Conservation (phyloP, 495 filamentous ascomycete species). For the Neurospora intermedia region DNA sequence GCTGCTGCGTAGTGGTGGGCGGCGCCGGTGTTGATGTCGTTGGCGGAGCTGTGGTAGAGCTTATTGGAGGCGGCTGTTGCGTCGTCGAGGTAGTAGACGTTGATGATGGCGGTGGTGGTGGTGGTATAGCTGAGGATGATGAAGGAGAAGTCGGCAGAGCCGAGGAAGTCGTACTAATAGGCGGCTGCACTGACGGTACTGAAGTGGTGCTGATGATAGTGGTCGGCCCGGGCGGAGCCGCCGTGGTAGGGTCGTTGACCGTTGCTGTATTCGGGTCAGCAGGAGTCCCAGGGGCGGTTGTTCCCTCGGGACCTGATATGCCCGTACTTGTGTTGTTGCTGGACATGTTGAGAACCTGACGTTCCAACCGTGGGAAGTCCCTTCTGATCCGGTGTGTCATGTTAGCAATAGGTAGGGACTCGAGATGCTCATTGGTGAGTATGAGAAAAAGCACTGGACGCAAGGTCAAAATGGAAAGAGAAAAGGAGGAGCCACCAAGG, state of each 20-base stretch:
- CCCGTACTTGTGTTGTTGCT: constrained; percentile 31
- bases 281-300: constrained; percentile 15
- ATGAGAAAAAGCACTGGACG: neutral
- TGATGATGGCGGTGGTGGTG: constrained; percentile 2
- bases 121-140: constrained; percentile 1
- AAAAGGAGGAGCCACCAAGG: neutral
- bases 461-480: neutral
- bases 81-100: constrained; percentile 5
- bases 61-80: constrained; percentile 10
- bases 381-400: constrained; percentile 25
- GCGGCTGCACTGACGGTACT: neutral
- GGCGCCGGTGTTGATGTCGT: constrained; percentile 17
- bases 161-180: neutral
- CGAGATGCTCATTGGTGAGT: neutral
- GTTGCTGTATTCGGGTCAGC: constrained; percentile 18
- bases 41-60: constrained; percentile 16
- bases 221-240: constrained; percentile 2
- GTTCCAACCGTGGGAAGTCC: constrained; percentile 23
- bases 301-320: constrained; percentile 3
- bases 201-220: neutral
- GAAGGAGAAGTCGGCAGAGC: constrained; percentile 1
- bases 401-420: constrained; percentile 22
- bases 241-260: constrained; percentile 9
- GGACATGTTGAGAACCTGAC: constrained; percentile 35
- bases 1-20: constrained; percentile 6